Evolutionary conservation across 306 rosid species (phyloP).

Genomic region (Mimosa bimucronata): DNA sequence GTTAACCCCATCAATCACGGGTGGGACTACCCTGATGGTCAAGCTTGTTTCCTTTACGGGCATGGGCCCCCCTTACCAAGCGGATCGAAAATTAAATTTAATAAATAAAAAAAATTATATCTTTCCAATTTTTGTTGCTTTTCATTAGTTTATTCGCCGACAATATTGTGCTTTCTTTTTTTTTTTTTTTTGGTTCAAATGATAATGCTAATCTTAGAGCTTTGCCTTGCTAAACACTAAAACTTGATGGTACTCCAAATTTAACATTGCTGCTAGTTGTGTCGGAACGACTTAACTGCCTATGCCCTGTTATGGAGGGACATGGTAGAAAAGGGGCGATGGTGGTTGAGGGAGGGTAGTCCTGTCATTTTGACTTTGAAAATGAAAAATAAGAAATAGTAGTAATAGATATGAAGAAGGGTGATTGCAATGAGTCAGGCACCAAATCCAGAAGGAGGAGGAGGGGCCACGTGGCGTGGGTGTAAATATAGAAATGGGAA

Average conservation of each 20-base stretch:
- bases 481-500: not conserved
- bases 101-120: not conserved
- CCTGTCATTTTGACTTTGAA: not conserved
- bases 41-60: conserved; percentile 13
- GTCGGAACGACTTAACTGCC: conserved; percentile 33
- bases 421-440: conserved; percentile 31
- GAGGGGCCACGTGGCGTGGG: conserved; percentile 62
- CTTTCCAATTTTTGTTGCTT: not conserved
- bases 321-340: not conserved
- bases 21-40: conserved; percentile 35
- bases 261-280: not conserved
- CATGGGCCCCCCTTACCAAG: not conserved
- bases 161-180: not conserved
- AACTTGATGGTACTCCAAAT: not conserved
- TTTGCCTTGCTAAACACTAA: not conserved
- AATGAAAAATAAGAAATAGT: not conserved
- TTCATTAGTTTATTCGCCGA: no score
- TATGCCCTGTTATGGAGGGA: conserved; percentile 18
- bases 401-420: not conserved
- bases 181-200: not conserved
- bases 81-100: not conserved
- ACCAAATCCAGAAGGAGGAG: conserved; percentile 7
- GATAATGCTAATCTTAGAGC: not conserved
- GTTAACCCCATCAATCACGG: conserved; percentile 66
- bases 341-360: not conserved